A percentile compares a stretch with the other conserved stretches of the same genome.
These are phyloP conservation scores for Wickerhamiella vanderwaltii DNA, from an alignment of 805 yeast species.

Conservation along the genomic window DNA sequence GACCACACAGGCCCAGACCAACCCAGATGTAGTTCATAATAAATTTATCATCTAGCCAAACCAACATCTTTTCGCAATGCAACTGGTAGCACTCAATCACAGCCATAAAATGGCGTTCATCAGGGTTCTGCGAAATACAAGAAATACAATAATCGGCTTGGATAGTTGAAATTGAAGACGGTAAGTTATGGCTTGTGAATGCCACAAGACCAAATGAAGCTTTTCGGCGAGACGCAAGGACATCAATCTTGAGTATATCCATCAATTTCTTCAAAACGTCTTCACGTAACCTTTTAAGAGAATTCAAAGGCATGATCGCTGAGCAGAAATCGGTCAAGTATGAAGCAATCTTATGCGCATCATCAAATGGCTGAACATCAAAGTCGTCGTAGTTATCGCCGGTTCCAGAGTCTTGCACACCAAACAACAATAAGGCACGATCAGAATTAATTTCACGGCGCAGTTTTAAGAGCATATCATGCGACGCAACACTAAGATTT, in stretches of 20 bases:
- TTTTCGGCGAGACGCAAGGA: background rate
- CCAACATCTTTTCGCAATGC: background rate
- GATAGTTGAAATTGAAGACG: no score
- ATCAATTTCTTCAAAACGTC: no score
- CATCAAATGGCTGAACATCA: background rate
- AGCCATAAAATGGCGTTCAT: background rate
- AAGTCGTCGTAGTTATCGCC: conserved; percentile 7
- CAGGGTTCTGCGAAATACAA: background rate
- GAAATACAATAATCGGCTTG: background rate
- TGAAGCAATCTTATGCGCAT: background rate
- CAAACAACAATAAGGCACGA: conserved; percentile 9
- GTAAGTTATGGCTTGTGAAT: background rate
- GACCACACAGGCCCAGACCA: background rate
- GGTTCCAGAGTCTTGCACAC: conserved; percentile 1
- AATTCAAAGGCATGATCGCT: background rate
- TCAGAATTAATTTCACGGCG: background rate
- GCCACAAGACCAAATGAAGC: conserved; percentile 2
- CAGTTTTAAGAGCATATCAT: background rate
- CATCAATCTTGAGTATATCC: background rate
- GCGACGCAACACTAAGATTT: background rate
- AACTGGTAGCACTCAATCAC: background rate
- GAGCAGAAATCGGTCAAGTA: conserved; percentile 1
- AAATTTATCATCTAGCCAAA: conserved; percentile 1
- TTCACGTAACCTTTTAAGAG: background rate
- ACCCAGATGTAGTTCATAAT: background rate